Percentiles rank a stretch among this genome's conserved stretches.
Conservation (phyloP, 805 yeast genomes). For the Metschnikowia lochheadii region DNA sequence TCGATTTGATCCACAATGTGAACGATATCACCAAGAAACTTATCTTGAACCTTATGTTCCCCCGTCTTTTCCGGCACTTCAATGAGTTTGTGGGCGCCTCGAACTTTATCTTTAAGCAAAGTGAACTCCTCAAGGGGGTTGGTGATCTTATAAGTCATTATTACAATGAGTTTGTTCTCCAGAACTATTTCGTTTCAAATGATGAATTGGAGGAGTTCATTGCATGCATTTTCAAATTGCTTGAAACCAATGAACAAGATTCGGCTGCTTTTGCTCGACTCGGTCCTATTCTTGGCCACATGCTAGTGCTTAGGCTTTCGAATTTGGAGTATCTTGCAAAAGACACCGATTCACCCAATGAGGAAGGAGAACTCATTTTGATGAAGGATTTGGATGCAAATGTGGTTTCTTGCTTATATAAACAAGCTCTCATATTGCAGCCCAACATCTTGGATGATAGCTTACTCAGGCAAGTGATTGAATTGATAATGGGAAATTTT, state of each 20-base stretch:
- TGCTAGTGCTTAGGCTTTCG: slow-evolving; percentile 26
- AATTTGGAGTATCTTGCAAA: slow-evolving; percentile 14
- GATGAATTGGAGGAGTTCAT: slow-evolving; percentile 25
- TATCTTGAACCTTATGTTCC: slow-evolving; percentile 32
- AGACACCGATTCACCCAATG: slow-evolving; percentile 11
- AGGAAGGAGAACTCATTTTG: slow-evolving; percentile 12
- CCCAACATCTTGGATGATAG: slow-evolving; percentile 29
- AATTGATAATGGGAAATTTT: slow-evolving; percentile 29
- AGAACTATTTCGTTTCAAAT: slow-evolving; percentile 23
- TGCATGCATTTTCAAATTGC: slow-evolving; percentile 26
- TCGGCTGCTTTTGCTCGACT: slow-evolving; percentile 1
- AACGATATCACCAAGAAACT: slow-evolving; percentile 35
- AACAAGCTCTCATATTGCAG: slow-evolving; percentile 32
- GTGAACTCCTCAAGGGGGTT: slow-evolving; percentile 24
- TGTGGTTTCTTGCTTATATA: slow-evolving; percentile 28
- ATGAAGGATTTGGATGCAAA: slow-evolving; percentile 16
- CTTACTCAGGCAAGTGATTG: slow-evolving; percentile 31
- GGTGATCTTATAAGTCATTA: slow-evolving; percentile 26
- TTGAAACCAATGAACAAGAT: slow-evolving; percentile 23
- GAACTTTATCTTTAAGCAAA: slow-evolving; percentile 34
- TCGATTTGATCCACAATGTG: slow-evolving; percentile 23
- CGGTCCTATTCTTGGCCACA: slow-evolving; percentile 22
- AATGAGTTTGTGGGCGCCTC: slow-evolving; percentile 30
- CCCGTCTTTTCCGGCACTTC: slow-evolving; percentile 32
- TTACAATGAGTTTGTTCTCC: slow-evolving; percentile 25